Conservation (phyloP, 2,329 filamentous ascomycete genomes). For the Cladophialophora yegresii region DNA sequence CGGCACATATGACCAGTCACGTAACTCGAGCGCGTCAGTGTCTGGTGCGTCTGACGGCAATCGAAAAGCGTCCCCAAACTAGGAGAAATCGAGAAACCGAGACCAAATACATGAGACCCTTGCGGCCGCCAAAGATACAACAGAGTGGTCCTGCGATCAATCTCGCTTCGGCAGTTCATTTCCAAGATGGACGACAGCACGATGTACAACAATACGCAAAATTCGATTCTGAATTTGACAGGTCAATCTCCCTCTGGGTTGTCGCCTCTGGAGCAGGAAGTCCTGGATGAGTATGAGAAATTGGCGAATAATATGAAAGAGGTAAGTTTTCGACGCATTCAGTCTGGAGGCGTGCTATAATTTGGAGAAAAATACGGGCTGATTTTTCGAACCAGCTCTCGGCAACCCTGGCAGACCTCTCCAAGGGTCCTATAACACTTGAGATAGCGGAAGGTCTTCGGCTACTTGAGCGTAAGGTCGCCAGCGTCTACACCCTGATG, state of each 20-base stretch:
- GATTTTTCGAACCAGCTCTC: constrained; percentile 55
- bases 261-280: constrained; percentile 79
- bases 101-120: not conserved
- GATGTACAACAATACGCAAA: constrained; percentile 22
- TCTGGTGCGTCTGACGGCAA: not conserved
- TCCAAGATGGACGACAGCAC: constrained; percentile 35
- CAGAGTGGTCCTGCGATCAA: not conserved
- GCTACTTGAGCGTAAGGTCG: constrained; percentile 89
- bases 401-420: constrained; percentile 63
- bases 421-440: constrained; percentile 67
- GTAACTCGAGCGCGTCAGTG: not conserved
- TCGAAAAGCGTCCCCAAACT: not conserved
- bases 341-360: not conserved
- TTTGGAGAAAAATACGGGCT: not conserved
- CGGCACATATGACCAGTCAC: not conserved
- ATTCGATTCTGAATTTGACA: constrained; percentile 24
- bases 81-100: not conserved
- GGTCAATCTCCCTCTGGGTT: constrained; percentile 23
- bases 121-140: not conserved
- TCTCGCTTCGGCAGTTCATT: not conserved
- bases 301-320: constrained; percentile 89
- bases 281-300: constrained; percentile 89
- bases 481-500: constrained; percentile 88
- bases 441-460: constrained; percentile 84
- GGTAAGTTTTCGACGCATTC: constrained; percentile 52